Evolutionary conservation across 768 basidiomycete species (phyloP).

Genomic region (Basidioascus undulatus): DNA sequence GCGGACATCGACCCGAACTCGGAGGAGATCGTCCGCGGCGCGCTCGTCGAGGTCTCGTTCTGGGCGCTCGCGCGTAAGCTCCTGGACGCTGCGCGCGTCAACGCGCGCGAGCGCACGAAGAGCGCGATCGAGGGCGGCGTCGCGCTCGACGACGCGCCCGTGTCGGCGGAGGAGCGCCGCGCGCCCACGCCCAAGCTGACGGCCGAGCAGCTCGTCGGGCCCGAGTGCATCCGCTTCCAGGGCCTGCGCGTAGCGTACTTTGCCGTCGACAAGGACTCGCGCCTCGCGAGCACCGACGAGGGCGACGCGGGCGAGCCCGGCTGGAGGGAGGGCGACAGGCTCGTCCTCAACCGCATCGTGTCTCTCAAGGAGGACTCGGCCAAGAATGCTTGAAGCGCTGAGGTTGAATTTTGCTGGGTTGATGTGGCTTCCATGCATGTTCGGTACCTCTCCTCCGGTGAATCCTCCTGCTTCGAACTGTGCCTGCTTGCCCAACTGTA

Average conservation of each 20-base stretch:
- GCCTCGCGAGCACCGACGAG: conserved; percentile 38
- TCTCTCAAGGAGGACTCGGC: conserved; percentile 83
- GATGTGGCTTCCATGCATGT: too few relatives aligned
- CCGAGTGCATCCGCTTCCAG: conserved; percentile 89
- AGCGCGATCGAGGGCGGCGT: conserved; percentile 31
- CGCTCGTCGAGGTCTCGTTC: conserved; percentile 73
- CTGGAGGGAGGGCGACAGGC: conserved; percentile 41
- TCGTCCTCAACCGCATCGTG: conserved; percentile 78
- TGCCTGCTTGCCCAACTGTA: too few relatives aligned
- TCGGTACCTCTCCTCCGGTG: too few relatives aligned
- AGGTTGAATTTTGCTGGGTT: too few relatives aligned
- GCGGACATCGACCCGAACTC: conserved; percentile 63
- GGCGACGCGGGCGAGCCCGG: conserved; percentile 22
- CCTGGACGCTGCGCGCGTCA: conserved; percentile 37
- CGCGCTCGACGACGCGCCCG: conserved; percentile 20
- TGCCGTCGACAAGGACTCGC: conserved; percentile 66
- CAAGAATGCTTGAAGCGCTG: conserved; percentile 33
- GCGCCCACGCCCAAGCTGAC: conserved; percentile 39
- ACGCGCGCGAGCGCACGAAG: conserved; percentile 29
- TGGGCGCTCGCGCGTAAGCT: conserved; percentile 52
- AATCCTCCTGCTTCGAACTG: too few relatives aligned
- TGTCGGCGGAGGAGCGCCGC: conserved; percentile 1
- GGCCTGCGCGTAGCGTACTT: conserved; percentile 90
- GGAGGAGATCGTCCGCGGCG: conserved; percentile 51
- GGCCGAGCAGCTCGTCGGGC: conserved; percentile 55